A percentile compares a stretch with the other conserved stretches of the same genome.
These are phyloP conservation scores for Cladosporium austrohemisphaericum DNA, from an alignment of 2,329 filamentous ascomycete genomes.

Conservation along the genomic window DNA sequence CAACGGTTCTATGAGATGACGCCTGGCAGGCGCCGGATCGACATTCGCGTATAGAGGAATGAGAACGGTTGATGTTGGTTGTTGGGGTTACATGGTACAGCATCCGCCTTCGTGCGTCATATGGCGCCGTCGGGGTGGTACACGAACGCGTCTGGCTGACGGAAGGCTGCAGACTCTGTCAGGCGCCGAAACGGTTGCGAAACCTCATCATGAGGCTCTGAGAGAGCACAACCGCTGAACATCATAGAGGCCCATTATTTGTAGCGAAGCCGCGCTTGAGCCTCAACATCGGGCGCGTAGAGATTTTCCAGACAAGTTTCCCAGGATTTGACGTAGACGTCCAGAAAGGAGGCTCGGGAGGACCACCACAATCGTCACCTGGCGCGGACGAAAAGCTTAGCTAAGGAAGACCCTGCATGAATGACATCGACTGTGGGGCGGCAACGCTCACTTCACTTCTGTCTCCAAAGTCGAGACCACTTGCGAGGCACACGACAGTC, in stretches of 20 bases:
- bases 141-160: neutral
- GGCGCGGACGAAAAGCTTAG: neutral
- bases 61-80: neutral
- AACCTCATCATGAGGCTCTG: neutral
- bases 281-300: no score
- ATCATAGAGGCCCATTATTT: neutral
- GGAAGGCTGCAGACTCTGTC: neutral
- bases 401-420: neutral
- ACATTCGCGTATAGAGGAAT: neutral
- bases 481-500: neutral
- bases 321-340: neutral
- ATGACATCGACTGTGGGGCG: slow-evolving; percentile 8
- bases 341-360: neutral
- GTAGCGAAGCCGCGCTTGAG: neutral
- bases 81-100: slow-evolving; percentile 1
- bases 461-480: neutral
- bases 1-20: no score
- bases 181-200: neutral
- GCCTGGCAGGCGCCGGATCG: no score
- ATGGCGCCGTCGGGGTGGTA: slow-evolving; percentile 4
- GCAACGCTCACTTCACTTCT: slow-evolving; percentile 8
- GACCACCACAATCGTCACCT: neutral
- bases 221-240: neutral
- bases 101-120: slow-evolving; percentile 1
- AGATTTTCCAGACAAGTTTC: no score